Evolutionary conservation across 495 filamentous ascomycete genomes (phyloP).

Genomic region (Saxophila tyrrhenica): DNA sequence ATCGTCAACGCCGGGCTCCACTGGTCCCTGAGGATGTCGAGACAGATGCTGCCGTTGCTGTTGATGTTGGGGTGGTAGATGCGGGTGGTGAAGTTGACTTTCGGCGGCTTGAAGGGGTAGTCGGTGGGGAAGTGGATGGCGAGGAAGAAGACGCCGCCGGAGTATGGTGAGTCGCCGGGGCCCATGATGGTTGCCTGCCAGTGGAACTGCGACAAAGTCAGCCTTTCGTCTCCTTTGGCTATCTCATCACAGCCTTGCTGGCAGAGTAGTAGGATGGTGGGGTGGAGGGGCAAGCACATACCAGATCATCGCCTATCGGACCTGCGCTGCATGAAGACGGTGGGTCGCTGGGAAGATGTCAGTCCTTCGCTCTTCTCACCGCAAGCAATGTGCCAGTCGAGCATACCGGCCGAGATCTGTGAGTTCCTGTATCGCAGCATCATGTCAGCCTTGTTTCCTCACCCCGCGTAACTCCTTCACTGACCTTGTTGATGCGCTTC

Average conservation of each 20-base stretch:
- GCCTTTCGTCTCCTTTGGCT: not conserved
- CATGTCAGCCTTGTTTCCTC: not conserved
- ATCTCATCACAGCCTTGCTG: not conserved
- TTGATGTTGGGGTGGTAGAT: constrained; percentile 99
- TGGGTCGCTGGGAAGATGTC: constrained; percentile 59
- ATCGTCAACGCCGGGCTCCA: constrained; percentile 98
- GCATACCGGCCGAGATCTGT: constrained; percentile 96
- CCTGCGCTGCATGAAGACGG: constrained; percentile 98
- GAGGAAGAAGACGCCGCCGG: constrained; percentile 95
- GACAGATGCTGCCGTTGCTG: constrained; percentile 96
- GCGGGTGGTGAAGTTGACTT: constrained; percentile 98
- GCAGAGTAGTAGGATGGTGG: not conserved
- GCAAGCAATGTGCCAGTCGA: not conserved
- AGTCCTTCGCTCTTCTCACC: not conserved
- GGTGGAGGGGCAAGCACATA: constrained; percentile 40
- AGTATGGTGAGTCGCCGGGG: constrained; percentile 94
- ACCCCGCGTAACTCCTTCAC: not conserved
- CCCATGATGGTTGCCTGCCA: constrained; percentile 99
- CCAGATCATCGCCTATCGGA: constrained; percentile 92
- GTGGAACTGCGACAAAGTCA: constrained; percentile 61
- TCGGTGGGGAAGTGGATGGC: constrained; percentile 98
- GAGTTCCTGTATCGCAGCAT: constrained; percentile 57
- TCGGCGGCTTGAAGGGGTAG: constrained; percentile 99
- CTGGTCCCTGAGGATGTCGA: constrained; percentile 96
- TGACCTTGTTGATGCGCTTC: constrained; percentile 85